Evolutionary conservation across 2,329 filamentous ascomycete genomes (phyloP), one percentile per base, ranked within the genome.

Genomic region (Orbilia ellipsospora): DNA sequence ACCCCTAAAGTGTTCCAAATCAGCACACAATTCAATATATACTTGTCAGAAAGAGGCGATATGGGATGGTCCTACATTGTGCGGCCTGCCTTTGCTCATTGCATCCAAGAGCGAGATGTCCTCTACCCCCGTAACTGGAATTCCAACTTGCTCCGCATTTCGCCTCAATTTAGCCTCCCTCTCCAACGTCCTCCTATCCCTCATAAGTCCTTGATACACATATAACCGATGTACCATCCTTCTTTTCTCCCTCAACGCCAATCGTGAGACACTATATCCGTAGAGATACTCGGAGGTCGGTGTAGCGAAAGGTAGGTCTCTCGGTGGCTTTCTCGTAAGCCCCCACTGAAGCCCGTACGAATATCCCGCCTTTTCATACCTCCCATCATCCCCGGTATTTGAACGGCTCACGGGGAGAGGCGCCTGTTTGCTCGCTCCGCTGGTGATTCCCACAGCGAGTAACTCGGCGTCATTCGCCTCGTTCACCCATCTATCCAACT

Each of bases 141-240:
- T 82, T 12, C 84, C 83, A 16, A 83, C 83, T 45, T 81, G 81
- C 36, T 81, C 79, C 2, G 89, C 88, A 13, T 88, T 80, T 45
- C 82, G 79, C 55, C 83, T 82, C 76, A 89, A 81, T 48, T 80
- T 77, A 1, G 77, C 78, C 77, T 88, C 86, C 57, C 42, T 86
- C 80, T 70, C 83, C 73, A 84, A 77, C 20, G 85, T 85, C 62
- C 84, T 85, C 18, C 40, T 16, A 2, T 66, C 66, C 10, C 87
- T 84, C 62, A 88, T 88, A 55, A 86, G 83, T 10, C 87, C 86
- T 56, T 84, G 85, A 80, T 91, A 90, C 10, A 97, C 84, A 81
- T 98, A 97, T 2, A 99, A 86, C 65, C 89, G 91, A 84, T 97
- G 96, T 1, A 96, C 83, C 80, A 92, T 89, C 69, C 95, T 89